Conservation (phyloP, 768 basidiomycete species). For the Boletus rex-veris region DNA sequence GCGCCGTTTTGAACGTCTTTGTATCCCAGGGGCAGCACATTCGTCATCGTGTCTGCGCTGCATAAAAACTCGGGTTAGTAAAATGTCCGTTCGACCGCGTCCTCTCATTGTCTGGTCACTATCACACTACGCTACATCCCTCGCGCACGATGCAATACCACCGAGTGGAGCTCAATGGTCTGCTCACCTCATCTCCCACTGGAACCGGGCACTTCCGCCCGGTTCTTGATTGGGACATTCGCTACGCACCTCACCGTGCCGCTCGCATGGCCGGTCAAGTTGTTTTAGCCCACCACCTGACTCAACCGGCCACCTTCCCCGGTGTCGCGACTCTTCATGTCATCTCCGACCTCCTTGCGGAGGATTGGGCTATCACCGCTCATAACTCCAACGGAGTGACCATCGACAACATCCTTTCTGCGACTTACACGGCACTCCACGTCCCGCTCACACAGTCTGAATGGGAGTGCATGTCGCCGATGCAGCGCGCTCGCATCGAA, state of each 20-base stretch:
- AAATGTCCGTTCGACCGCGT: neutral
- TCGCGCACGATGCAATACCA: constrained; percentile 15
- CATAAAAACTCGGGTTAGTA: constrained; percentile 16
- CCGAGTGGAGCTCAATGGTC: constrained; percentile 11
- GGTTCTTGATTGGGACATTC: constrained; percentile 50
- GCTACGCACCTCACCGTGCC: constrained; percentile 35
- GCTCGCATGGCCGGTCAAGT: constrained; percentile 13
- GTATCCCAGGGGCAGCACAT: neutral
- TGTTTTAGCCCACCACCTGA: constrained; percentile 27
- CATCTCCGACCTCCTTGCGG: constrained; percentile 45
- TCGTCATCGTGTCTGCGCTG: neutral
- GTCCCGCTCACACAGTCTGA: constrained; percentile 39
- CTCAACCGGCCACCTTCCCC: constrained; percentile 43
- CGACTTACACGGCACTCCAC: constrained; percentile 41
- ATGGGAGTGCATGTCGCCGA: constrained; percentile 41
- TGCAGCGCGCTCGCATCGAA: constrained; percentile 43
- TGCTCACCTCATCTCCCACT: constrained; percentile 13
- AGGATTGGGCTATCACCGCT: constrained; percentile 40
- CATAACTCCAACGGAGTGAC: constrained; percentile 47
- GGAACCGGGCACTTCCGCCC: constrained; percentile 9
- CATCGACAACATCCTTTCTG: constrained; percentile 46
- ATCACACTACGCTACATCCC: constrained; percentile 1
- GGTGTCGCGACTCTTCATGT: constrained; percentile 37
- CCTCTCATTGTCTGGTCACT: neutral
- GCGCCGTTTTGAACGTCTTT: neutral